Base-by-base conservation (phyloP, 2,329 filamentous ascomycete species). In the Diaporthe eres region DNA sequence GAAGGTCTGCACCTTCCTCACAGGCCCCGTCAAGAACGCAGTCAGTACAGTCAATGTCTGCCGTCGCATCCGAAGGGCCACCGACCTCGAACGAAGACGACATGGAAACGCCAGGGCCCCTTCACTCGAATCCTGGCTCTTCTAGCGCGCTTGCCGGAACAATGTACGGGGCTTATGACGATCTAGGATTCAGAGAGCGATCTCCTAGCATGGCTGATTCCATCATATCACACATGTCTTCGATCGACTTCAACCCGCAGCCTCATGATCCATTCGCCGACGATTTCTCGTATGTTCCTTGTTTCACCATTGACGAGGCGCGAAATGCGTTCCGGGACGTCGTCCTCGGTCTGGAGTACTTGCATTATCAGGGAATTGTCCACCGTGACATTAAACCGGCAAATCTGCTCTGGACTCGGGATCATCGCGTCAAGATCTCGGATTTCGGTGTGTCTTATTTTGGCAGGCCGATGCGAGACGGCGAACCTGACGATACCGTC, bases 371-470 rank as follows among this genome's bases (percentile, higher is more conserved):
- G 82, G 94, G 94, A 22, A 94, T 96, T 60, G 94, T 96, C 37
- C 94, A 96, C 81, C 91, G 94, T 68, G 94, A 96, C 81, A 96
- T 96, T 83, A 96, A 96, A 82, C 94, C 94, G 1, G 96, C 96
- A 51, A 98, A 98, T 82, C 89, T 99, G 9, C 88, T 99, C 9
- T 95, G 96, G 87, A 97, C 95, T 70, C 92, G 88, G 80, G 93
- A 95, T 78, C 92, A 96, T 79, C 92, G 93, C 19, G 95, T 98
- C 81, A 99, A 99, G 87, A 99, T 99, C 77, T 98, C 97, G 7
- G 97, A 99, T 82, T 99, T 99, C 86, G 97, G 97, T 44, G 97
- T 99, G 1, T 99, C 97, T 1, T 99, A 98, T 84, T 95, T 99
- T 77, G 97, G 97, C 39, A 92, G 95, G 70, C 95, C 95, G 1